Evolutionary conservation across 139 green algal species (phyloP).

Genomic region (Tetraselmis striata): DNA sequence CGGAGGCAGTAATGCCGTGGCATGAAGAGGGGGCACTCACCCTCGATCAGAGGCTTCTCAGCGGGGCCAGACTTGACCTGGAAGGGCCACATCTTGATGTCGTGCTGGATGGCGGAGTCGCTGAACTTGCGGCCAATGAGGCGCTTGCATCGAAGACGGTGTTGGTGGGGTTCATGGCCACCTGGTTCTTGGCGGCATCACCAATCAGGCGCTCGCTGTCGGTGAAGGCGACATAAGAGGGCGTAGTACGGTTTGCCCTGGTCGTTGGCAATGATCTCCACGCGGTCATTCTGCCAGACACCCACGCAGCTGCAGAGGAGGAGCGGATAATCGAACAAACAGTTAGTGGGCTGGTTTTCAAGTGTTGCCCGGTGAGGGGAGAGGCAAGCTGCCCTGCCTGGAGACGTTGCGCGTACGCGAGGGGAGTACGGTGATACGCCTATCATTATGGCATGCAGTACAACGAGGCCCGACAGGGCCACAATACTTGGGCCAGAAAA

Average conservation of each 20-base stretch:
- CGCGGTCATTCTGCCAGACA: constrained; percentile 88
- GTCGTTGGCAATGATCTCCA: constrained; percentile 94
- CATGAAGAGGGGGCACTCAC: no score
- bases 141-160: constrained; percentile 58
- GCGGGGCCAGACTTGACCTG: constrained; percentile 27
- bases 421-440: no score
- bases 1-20: no score
- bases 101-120: constrained; percentile 39
- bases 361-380: no score
- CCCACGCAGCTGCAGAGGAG: constrained; percentile 59
- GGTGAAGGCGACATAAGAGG: constrained; percentile 95
- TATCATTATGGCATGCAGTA: no score
- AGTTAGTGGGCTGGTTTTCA: no score
- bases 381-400: no score
- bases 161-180: constrained; percentile 89
- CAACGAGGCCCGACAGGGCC: no score
- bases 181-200: constrained; percentile 90
- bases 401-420: no score
- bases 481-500: no score
- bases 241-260: constrained; percentile 89
- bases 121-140: constrained; percentile 47
- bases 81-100: constrained; percentile 53
- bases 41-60: constrained; percentile 83
- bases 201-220: constrained; percentile 86
- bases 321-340: no score